A percentile compares a stretch with the other conserved stretches of the same genome.
These are phyloP conservation scores for Syzygium jambos DNA, from an alignment of 345 rosid genomes.

Conservation along the genomic window DNA sequence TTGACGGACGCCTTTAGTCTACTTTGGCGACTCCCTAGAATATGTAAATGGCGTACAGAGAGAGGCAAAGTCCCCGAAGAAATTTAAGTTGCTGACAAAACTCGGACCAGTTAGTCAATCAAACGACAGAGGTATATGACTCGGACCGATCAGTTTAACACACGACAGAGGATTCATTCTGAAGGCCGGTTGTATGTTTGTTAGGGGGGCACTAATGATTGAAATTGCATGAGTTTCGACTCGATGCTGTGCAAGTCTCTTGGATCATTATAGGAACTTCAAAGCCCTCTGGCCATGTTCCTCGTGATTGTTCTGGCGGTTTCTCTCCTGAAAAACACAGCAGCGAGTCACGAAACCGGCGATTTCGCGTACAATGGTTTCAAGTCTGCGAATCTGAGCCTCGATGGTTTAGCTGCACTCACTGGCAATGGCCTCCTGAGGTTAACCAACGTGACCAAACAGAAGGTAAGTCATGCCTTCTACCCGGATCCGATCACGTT, in stretches of 20 bases:
- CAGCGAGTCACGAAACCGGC: neutral
- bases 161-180: neutral
- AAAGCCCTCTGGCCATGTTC: neutral
- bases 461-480: conserved; percentile 38
- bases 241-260: neutral
- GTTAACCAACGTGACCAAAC: conserved; percentile 36
- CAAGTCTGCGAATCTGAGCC: conserved; percentile 16
- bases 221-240: neutral
- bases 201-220: neutral
- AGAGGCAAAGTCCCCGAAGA: neutral
- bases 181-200: neutral
- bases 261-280: neutral
- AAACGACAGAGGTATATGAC: neutral
- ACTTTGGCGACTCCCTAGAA: neutral
- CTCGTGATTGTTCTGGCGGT: neutral
- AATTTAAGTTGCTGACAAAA: neutral
- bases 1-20: neutral
- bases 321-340: neutral
- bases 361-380: neutral
- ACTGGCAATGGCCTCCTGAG: conserved; percentile 29
- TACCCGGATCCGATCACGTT: conserved; percentile 15
- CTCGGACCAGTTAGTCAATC: neutral
- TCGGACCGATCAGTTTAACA: neutral
- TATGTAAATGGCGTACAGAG: neutral
- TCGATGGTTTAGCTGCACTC: conserved; percentile 22